Base-by-base conservation (phyloP, 371 early-diverging fungal genomes). In the Lichtheimia ornata region DNA sequence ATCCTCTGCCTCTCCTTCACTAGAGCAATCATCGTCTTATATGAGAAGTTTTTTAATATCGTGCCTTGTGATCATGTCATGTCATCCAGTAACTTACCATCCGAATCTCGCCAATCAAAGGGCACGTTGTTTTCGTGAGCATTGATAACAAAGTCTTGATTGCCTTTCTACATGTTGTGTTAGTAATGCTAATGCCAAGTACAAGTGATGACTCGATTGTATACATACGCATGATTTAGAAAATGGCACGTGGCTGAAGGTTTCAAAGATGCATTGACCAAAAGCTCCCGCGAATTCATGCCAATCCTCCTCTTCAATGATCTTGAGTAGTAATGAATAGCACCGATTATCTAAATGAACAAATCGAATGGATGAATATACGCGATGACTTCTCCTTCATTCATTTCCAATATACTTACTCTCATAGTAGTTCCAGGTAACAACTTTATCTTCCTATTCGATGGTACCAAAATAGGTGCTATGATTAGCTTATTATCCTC, bases 241-340 rank as follows among this genome's bases (percentile, higher is more conserved):
- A 67, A 82, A 87, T 3, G 65, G 65, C 50, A 69, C 62, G 20
- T 74, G 70, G 63, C 86, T 87, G 22, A 82, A 59, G 1, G 79
- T 59, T 65, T 91, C 91, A 56, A 86, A 91, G 54, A 86, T 83
- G 57, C 89, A 88, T 58, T 84, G 77, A 15, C 84, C 83, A 60
- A 89, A 80, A 3, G 75, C 71, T 27, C 72, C 74, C 40, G 81
- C n/a, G 28, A 27, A 30, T 17, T 27, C 53, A 27, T 27, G 0
- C 27, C 53, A 52, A 30, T 30, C 35, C 17, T 27, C 53, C n/a
- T 13, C 15, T 15, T 52, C 53, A 5, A 15, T 17, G 17, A 28
- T 28, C 14, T 52, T 30, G 4, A 52, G 15, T 15, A 52, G 14
- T 30, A 52, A 52, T 27, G 53, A 52, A 52, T 52, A 52, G 28